phyloP scores from a whole-genome alignment of 2,329 filamentous ascomycete species.

The Septoria linicola region DNA sequence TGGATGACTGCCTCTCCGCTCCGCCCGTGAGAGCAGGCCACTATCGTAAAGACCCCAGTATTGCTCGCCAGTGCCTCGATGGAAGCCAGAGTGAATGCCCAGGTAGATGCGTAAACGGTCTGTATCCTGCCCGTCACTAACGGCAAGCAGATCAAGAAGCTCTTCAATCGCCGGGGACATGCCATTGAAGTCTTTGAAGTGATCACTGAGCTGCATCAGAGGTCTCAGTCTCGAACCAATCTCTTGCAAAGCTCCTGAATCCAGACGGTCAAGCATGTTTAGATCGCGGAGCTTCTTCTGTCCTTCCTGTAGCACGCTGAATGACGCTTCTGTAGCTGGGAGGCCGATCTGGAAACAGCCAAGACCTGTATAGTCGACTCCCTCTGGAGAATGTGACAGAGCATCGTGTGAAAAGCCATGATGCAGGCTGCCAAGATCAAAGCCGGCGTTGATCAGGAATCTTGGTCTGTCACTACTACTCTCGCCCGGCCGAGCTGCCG shows the following conservation, averaged over 20 bases:
- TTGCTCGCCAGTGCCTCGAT: slow-evolving; percentile 22
- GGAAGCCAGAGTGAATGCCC: slow-evolving; percentile 30
- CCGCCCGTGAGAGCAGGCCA: slow-evolving; percentile 4
- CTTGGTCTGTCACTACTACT: neutral
- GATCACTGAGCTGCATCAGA: slow-evolving; percentile 17
- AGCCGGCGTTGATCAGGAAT: slow-evolving; percentile 2
- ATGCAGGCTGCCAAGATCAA: neutral
- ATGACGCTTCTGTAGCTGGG: slow-evolving; percentile 43
- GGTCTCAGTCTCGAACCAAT: slow-evolving; percentile 27
- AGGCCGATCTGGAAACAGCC: slow-evolving; percentile 48
- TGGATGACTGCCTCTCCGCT: slow-evolving; percentile 10
- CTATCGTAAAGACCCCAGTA: slow-evolving; percentile 30
- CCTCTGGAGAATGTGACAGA: slow-evolving; percentile 9
- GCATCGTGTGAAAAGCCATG: neutral
- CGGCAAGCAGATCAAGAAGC: slow-evolving; percentile 24
- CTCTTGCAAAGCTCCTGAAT: slow-evolving; percentile 37
- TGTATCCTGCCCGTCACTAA: slow-evolving; percentile 7
- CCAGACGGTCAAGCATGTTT: slow-evolving; percentile 43
- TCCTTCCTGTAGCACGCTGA: slow-evolving; percentile 47
- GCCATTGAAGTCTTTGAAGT: slow-evolving; percentile 4
- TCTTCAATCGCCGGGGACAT: slow-evolving; percentile 18
- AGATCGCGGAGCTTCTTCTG: slow-evolving; percentile 46
- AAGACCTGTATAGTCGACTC: slow-evolving; percentile 13
- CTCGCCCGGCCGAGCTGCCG: neutral
- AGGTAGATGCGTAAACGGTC: slow-evolving; percentile 24